Base-by-base conservation (phyloP, 495 filamentous ascomycete species). In the Pyrenula massariospora region DNA sequence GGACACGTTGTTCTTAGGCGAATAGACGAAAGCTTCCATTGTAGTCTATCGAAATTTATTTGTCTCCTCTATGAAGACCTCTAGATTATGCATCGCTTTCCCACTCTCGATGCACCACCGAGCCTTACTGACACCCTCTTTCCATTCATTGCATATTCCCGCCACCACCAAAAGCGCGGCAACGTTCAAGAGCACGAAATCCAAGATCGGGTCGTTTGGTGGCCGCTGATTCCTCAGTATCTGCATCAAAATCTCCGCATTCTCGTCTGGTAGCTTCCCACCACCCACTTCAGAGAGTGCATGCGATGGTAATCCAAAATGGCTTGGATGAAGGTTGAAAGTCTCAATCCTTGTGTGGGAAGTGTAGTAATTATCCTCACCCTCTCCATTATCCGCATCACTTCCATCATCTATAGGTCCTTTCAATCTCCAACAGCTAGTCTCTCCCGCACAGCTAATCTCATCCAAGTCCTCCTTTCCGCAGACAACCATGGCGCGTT, bases 381-480 rank as follows among this genome's bases (percentile, higher is more conserved):
- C 25, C n/a, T n/a, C n/a, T n/a, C 50, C 25, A 15, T 53, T 50
- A 5, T 47, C 57, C 2, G 48, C 52, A 19, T 53, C 58, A 20
- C 60, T 63, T n/a, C 66, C 57, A 3, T 60, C 61, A 2, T 61
- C 54, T 3, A 63, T 60, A n/a, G 63, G 52, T 21, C 57, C 60
- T 1, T 78, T 72, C 1, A 96, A 68, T 65, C 79, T 80, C 91
- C 93, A 96, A 78, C 91, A 96, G 60, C 88, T 82, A 15, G 91
- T 95, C 31, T 71, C 68, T 0, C 91, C 90, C 2, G 91, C 93
- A 62, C 89, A 94, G 59, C 84, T 89, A 56, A 99, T 84, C 71
- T 99, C 93, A 67, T 99, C 93, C 53, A 99, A 82, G 54, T 96
- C 88, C 70, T 97, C 93, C 58, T 85, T 84, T 25, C 94, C 93